Base-by-base conservation (phyloP, 2,329 filamentous ascomycete species). In the Fusarium keratoplasticum region DNA sequence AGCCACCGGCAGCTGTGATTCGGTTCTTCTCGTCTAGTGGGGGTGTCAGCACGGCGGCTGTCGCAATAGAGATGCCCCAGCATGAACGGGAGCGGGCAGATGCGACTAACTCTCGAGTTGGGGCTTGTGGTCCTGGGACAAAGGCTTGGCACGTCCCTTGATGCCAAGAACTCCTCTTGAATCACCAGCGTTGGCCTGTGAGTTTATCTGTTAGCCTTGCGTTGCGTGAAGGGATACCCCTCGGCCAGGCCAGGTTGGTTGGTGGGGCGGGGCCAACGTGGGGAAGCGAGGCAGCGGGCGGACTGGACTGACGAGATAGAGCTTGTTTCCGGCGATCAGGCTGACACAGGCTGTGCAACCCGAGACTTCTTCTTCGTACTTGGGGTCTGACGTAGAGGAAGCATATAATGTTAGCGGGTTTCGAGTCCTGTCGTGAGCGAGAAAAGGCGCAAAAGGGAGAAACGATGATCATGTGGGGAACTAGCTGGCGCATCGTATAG, bases 61-160 rank as follows among this genome's bases (percentile, higher is more conserved):
- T 33, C 57, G 60, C 47, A 29, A 47, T 55, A 10, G 20, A 35
- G 52, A 70, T 77, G 63, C 75, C 71, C 54, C 67, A 47, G 55
- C 38, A 55, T n/a, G 66, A 64, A 63, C 50, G 54, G 20, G 27
- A 44, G 59, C 52, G 44, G 47, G 20, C n/a, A 44, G 61, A 66
- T 67, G 66, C 33, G n/a, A 83, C 87, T 67, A 82, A 97, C 95
- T 94, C 89, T 99, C 96, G 78, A 98, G 98, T 83, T 98, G 95
- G 47, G 96, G 96, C 86, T 99, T 99, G 88, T 99, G 96, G 83
- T 99, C 96, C 82, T 97, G 97, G n/a, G 96, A 99, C 70, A 99
- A 89, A 61, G 96, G 96, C 87, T 98, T 99, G 77, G 96, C 96
- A 79, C 96, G 91, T 76, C 96, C 96, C 87, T 98, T 99, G 80